Evolutionary conservation across 2,329 filamentous ascomycete species (phyloP).

Genomic region (Clarireedia monteithiana): DNA sequence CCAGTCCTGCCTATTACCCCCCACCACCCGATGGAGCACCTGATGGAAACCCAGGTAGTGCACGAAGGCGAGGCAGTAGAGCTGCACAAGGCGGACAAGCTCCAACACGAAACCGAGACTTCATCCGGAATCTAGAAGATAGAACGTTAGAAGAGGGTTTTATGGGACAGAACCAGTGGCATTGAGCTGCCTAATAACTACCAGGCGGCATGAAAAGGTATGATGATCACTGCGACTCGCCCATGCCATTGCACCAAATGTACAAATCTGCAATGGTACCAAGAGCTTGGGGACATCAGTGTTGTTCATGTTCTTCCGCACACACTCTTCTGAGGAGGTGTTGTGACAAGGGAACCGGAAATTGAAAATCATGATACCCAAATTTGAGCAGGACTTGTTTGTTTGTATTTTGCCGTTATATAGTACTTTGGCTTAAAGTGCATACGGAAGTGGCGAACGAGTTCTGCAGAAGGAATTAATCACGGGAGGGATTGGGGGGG

Average conservation of each 20-base stretch:
- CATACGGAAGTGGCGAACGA: not conserved
- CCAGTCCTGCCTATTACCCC: conserved; percentile 94
- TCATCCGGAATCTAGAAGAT: conserved; percentile 92
- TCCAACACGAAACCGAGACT: conserved; percentile 63
- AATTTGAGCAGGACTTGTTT: not conserved
- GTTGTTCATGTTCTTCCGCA: conserved; percentile 7
- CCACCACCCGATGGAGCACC: conserved; percentile 78
- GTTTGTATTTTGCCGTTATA: not conserved
- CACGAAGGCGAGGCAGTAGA: conserved; percentile 70
- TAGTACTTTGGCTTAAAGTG: not conserved
- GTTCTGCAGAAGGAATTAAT: not conserved
- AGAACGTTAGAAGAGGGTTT: conserved; percentile 90
- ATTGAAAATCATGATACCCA: conserved; percentile 10
- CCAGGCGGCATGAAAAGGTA: not conserved
- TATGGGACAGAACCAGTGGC: conserved; percentile 60
- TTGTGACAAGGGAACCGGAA: conserved; percentile 6
- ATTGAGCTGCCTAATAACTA: conserved; percentile 42
- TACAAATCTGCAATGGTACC: not conserved
- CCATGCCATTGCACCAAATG: not conserved
- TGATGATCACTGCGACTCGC: not conserved
- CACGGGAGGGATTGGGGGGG: not conserved
- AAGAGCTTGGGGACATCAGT: not conserved
- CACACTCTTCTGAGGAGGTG: not conserved
- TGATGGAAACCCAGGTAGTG: conserved; percentile 48
- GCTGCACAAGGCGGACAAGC: conserved; percentile 50